Percentiles rank a stretch among this genome's conserved stretches.
Evolutionary conservation across 805 yeast species (phyloP).

Genomic region (Isabelozyma pseudorhagii): DNA sequence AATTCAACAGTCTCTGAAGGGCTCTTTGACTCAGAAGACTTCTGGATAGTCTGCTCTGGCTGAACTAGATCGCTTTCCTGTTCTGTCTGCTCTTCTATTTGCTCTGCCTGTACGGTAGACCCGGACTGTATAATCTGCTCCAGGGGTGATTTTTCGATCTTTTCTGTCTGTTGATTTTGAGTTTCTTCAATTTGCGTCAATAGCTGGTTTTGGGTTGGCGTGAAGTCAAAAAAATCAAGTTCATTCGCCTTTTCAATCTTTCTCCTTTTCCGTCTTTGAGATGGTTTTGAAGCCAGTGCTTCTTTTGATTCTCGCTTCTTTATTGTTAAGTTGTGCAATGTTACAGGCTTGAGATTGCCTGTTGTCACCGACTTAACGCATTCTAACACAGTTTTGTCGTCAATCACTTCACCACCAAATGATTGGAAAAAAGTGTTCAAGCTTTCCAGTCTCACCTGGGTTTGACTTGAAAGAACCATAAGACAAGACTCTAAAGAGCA

Average conservation of each 20-base stretch:
- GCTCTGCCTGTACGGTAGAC: neutral
- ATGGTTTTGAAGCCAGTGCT: conserved; percentile 1
- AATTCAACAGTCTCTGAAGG: no score
- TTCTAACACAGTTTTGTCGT: conserved; percentile 5
- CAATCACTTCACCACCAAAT: neutral
- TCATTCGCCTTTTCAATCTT: conserved; percentile 29
- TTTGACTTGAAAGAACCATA: neutral
- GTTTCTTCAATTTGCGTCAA: neutral
- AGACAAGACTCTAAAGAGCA: neutral
- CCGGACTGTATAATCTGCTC: neutral
- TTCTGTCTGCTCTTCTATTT: no score
- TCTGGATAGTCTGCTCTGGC: no score
- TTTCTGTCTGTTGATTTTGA: neutral
- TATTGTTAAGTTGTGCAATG: neutral
- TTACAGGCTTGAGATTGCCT: conserved; percentile 1
- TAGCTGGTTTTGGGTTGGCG: neutral
- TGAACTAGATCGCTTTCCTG: no score
- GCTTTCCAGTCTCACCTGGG: neutral
- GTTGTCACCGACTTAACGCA: conserved; percentile 4
- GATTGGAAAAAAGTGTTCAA: neutral
- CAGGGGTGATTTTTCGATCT: neutral
- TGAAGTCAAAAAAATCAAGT: conserved; percentile 33
- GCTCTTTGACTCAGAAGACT: no score
- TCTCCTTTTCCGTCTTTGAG: conserved; percentile 23
- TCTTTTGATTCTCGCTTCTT: conserved; percentile 1